Percentiles rank a stretch among this genome's conserved stretches.
phyloP scores from a whole-genome alignment of 2,329 filamentous ascomycete genomes.

The Penicillium sp. region DNA sequence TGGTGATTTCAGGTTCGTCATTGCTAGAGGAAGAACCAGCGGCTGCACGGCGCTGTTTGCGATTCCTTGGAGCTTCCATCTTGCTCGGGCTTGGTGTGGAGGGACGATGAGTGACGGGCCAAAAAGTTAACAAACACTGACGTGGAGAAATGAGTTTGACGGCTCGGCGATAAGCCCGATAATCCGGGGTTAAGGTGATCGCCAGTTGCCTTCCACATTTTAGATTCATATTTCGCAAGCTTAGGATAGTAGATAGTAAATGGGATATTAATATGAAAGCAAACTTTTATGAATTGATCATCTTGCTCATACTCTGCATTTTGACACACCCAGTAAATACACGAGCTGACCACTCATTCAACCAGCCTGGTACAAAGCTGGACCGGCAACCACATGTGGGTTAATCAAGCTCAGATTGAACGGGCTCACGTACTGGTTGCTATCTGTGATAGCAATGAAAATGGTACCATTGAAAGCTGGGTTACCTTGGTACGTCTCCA shows the following conservation, averaged over 20 bases:
- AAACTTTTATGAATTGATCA: neutral
- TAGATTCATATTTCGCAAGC: neutral
- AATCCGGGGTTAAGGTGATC: slow-evolving; percentile 1
- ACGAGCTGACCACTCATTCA: slow-evolving; percentile 39
- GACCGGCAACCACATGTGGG: slow-evolving; percentile 67
- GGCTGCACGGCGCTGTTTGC: slow-evolving; percentile 40
- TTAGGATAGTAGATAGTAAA: too few species aligned
- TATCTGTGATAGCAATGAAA: slow-evolving; percentile 73
- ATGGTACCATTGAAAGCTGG: slow-evolving; percentile 73
- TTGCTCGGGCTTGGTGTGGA: neutral
- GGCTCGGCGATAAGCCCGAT: slow-evolving; percentile 8
- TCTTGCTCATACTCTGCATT: neutral
- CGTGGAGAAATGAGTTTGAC: slow-evolving; percentile 7
- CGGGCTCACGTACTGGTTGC: slow-evolving; percentile 65
- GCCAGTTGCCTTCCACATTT: neutral
- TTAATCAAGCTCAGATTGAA: slow-evolving; percentile 75
- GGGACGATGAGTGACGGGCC: neutral
- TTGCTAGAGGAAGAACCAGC: slow-evolving; percentile 20
- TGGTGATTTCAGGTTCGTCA: slow-evolving; percentile 13
- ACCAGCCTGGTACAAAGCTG: slow-evolving; percentile 75
- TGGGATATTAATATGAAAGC: neutral
- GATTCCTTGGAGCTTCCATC: slow-evolving; percentile 34
- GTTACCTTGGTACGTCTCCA: slow-evolving; percentile 64
- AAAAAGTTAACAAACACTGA: slow-evolving; percentile 6
- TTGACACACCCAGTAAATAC: neutral